These are phyloP conservation scores for Penicillium sp. DNA, from an alignment of 2,329 filamentous ascomycete genomes.

Conservation along the genomic window DNA sequence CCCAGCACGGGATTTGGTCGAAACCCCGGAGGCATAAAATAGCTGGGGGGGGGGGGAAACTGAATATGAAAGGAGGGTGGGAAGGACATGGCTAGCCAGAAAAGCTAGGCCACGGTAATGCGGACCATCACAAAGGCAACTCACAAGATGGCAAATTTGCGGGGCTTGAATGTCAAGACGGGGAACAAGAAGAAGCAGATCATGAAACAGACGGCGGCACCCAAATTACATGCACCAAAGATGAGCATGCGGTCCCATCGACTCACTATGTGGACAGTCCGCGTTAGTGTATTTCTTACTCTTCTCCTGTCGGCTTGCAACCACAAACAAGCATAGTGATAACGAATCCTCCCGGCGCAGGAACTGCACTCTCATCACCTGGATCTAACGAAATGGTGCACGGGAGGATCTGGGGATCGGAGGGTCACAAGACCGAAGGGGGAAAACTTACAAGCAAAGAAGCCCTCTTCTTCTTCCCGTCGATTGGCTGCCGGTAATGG, in stretches of 20 bases:
- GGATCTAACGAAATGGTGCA: constrained; percentile 20
- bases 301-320: constrained; percentile 17
- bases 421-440: constrained; percentile 23
- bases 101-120: constrained; percentile 2
- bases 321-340: constrained; percentile 18
- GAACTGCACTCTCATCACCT: constrained; percentile 40
- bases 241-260: constrained; percentile 94
- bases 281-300: constrained; percentile 21
- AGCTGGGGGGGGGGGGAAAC: constrained; percentile 20
- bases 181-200: constrained; percentile 87
- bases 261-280: constrained; percentile 65
- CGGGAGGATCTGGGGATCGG: constrained; percentile 9
- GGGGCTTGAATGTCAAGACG: constrained; percentile 72
- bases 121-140: constrained; percentile 46
- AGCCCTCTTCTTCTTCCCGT: constrained; percentile 92
- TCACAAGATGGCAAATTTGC: constrained; percentile 97
- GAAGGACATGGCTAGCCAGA: constrained; percentile 2
- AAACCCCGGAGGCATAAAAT: background rate
- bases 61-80: constrained; percentile 13
- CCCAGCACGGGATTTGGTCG: constrained; percentile 18
- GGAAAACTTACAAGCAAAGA: constrained; percentile 81
- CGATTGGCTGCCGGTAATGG: constrained; percentile 80
- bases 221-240: constrained; percentile 87
- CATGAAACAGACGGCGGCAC: constrained; percentile 86
- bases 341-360: constrained; percentile 35